Evolutionary conservation across 1,284 basidiomycete species (phyloP).

Genomic region (Tremellales sp.): DNA sequence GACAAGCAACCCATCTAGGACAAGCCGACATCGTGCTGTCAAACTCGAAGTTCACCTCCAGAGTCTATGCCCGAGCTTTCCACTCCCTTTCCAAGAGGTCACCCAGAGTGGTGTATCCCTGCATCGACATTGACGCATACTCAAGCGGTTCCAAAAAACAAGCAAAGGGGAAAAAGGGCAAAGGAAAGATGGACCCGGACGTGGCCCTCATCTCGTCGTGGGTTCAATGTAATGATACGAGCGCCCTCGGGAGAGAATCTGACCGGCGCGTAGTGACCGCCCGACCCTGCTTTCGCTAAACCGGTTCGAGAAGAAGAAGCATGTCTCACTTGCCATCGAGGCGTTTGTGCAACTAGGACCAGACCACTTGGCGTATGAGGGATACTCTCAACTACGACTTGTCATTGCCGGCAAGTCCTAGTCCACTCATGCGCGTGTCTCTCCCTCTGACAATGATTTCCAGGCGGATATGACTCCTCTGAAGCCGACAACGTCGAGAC

Average conservation of each 20-base stretch:
- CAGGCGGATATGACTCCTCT: conserved; percentile 72
- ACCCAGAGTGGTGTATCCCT: conserved; percentile 83
- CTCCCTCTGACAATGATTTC: conserved; percentile 5
- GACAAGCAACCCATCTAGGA: conserved; percentile 52
- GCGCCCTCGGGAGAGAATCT: background rate
- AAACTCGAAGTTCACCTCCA: conserved; percentile 85
- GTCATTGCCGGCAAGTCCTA: conserved; percentile 67
- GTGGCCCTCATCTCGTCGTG: conserved; percentile 64
- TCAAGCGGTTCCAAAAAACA: conserved; percentile 9
- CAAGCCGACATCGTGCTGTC: conserved; percentile 86
- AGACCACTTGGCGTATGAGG: conserved; percentile 13
- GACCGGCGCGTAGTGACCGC: conserved; percentile 54
- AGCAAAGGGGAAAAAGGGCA: conserved; percentile 35
- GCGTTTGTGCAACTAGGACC: conserved; percentile 56
- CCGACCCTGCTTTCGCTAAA: conserved; percentile 87
- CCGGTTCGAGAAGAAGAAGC: conserved; percentile 95
- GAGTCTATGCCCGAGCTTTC: conserved; percentile 74
- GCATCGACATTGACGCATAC: conserved; percentile 76
- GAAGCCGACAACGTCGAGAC: conserved; percentile 68
- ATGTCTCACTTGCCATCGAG: conserved; percentile 72
- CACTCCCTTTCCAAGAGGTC: conserved; percentile 57
- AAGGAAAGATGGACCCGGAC: conserved; percentile 46
- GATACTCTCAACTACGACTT: conserved; percentile 53
- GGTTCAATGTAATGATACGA: conserved; percentile 39
- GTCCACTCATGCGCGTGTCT: background rate